Evolutionary conservation across 345 rosid species (phyloP).

Genomic region (Arabis alpina): DNA sequence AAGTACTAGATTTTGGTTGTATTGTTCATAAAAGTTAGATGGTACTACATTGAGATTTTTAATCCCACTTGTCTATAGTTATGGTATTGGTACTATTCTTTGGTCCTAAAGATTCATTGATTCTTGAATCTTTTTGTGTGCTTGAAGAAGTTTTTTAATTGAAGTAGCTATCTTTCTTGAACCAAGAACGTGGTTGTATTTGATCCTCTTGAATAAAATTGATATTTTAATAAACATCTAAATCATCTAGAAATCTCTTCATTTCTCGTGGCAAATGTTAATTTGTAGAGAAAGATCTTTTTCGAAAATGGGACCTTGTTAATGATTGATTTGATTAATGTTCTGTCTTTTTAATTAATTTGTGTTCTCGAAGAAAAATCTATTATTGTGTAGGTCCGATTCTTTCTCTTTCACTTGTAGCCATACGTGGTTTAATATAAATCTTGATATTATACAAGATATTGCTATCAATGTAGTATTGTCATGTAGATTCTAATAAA

Average conservation of each 20-base stretch:
- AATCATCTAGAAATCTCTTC: conserved; percentile 3
- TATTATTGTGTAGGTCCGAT: conserved; percentile 23
- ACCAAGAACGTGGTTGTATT: conserved; percentile 40
- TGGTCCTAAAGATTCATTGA: conserved; percentile 39
- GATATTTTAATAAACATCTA: neutral
- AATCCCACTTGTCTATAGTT: conserved; percentile 32
- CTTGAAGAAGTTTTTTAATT: conserved; percentile 24
- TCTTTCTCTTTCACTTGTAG: neutral
- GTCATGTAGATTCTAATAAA: neutral
- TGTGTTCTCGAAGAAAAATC: conserved; percentile 11
- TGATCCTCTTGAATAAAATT: conserved; percentile 28
- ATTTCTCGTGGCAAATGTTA: conserved; percentile 31
- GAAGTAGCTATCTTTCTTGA: conserved; percentile 29
- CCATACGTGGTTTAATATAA: conserved; percentile 13
- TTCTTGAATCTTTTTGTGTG: conserved; percentile 25
- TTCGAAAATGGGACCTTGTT: conserved; percentile 31
- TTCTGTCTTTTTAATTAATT: neutral
- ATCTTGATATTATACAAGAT: conserved; percentile 1
- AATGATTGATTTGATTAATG: conserved; percentile 31
- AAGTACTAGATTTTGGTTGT: conserved; percentile 33
- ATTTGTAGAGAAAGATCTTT: conserved; percentile 20
- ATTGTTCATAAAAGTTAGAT: conserved; percentile 24
- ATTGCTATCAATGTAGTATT: too few species aligned
- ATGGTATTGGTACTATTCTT: conserved; percentile 32
- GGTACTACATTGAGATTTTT: conserved; percentile 23